These are phyloP conservation scores for Trichoderma parareesei DNA, from an alignment of 495 filamentous ascomycete genomes.

Conservation along the genomic window DNA sequence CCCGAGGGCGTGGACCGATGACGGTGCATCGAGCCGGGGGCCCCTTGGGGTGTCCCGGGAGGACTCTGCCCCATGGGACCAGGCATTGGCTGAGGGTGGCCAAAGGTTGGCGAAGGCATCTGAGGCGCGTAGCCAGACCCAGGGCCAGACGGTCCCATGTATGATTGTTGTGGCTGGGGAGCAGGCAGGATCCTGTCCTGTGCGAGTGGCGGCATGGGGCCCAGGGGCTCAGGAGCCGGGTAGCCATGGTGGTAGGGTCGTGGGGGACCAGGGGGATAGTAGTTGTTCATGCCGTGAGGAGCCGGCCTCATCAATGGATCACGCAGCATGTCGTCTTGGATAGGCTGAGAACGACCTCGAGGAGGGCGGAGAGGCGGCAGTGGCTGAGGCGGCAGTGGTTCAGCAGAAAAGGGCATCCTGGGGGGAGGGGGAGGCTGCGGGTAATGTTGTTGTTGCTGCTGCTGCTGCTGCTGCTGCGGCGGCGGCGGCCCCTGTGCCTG, in stretches of 20 bases:
- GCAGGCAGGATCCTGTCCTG: background rate
- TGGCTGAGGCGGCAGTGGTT: slow-evolving; percentile 7
- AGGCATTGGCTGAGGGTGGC: slow-evolving; percentile 8
- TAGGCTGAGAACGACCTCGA: slow-evolving; percentile 1
- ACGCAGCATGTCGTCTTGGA: slow-evolving; percentile 7
- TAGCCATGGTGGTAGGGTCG: slow-evolving; percentile 36
- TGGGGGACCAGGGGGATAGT: slow-evolving; percentile 25
- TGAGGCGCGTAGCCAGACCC: slow-evolving; percentile 5
- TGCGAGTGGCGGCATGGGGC: background rate
- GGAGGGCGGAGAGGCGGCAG: slow-evolving; percentile 11
- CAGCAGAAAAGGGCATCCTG: slow-evolving; percentile 9
- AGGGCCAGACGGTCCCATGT: slow-evolving; percentile 5
- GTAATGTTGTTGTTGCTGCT: slow-evolving; percentile 18
- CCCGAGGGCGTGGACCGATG: slow-evolving; percentile 13
- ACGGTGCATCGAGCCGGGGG: slow-evolving; percentile 2
- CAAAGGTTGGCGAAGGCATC: slow-evolving; percentile 2
- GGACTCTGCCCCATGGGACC: slow-evolving; percentile 19
- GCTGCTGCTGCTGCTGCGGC: slow-evolving; percentile 12
- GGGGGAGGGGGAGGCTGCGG: slow-evolving; percentile 14
- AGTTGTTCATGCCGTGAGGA: slow-evolving; percentile 25
- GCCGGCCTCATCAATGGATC: slow-evolving; percentile 14
- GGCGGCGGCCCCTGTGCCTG: slow-evolving; percentile 15
- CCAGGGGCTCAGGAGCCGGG: slow-evolving; percentile 12
- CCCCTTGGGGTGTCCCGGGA: slow-evolving; percentile 15
- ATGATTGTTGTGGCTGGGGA: background rate